These are phyloP conservation scores for Pestalotiopsis sp. DNA, from an alignment of 2,329 filamentous ascomycete genomes.

Conservation along the genomic window DNA sequence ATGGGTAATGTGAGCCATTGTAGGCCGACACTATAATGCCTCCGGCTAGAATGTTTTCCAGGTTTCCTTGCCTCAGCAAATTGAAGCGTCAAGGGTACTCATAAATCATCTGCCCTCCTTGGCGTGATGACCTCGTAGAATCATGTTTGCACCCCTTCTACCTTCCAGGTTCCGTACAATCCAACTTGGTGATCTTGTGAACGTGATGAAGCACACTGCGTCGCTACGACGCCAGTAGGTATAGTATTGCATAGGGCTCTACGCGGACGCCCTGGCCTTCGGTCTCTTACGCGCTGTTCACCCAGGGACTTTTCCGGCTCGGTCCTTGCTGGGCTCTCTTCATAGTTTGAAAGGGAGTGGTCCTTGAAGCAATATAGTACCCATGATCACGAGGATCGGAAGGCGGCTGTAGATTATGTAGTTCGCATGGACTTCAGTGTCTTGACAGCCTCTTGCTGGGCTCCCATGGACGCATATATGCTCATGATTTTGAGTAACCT, in stretches of 20 bases:
- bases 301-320: no score
- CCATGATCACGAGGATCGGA: background rate
- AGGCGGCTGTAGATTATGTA: background rate
- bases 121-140: background rate
- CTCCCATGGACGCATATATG: conserved; percentile 55
- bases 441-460: conserved; percentile 55
- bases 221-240: no score
- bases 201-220: background rate
- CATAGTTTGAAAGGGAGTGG: no score
- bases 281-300: no score
- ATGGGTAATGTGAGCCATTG: no score
- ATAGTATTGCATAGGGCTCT: no score
- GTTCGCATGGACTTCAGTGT: conserved; percentile 43
- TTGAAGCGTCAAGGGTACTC: background rate
- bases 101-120: background rate
- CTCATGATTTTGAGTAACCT: conserved; percentile 54
- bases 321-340: no score
- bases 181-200: no score
- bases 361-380: background rate
- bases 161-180: background rate
- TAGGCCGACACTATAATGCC: no score
- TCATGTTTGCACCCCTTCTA: background rate
- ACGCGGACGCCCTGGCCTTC: no score
- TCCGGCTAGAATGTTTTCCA: no score
- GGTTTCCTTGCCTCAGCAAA: background rate